Evolutionary conservation across 2,329 filamentous ascomycete species (phyloP).

Genomic region (Diaporthe destruens): DNA sequence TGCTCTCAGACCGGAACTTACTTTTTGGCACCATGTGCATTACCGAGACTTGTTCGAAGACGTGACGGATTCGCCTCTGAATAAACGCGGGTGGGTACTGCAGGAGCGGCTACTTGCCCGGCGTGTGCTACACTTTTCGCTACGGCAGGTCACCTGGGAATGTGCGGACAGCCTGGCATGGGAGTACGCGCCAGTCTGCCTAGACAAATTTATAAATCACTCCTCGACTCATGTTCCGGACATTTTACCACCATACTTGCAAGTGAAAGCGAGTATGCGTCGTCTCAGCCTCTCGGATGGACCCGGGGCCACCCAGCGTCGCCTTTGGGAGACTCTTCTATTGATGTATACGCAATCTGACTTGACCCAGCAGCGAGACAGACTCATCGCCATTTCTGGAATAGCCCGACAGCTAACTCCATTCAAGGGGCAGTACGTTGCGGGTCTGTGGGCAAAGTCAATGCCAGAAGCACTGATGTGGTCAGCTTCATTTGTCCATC

Average conservation of each 20-base stretch:
- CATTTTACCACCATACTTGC: background rate
- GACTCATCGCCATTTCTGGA: background rate
- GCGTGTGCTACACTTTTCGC: background rate
- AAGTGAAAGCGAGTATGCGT: background rate
- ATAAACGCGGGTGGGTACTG: background rate
- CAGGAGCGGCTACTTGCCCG: background rate
- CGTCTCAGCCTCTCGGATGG: background rate
- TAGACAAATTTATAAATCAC: background rate
- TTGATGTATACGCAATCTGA: background rate
- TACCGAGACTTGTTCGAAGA: background rate
- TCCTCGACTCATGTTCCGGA: too few relatives aligned
- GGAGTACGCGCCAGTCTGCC: background rate
- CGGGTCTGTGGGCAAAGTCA: background rate
- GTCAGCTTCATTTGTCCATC: background rate
- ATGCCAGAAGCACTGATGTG: background rate
- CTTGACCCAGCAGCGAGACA: background rate
- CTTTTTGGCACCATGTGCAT: too few relatives aligned
- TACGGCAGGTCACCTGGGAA: background rate
- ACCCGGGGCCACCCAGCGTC: background rate
- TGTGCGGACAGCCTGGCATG: background rate
- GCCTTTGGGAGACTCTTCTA: background rate
- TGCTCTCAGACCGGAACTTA: too few relatives aligned
- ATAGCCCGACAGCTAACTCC: background rate
- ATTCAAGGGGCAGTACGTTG: background rate
- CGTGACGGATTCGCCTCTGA: background rate